Evolutionary conservation across 2,329 filamentous ascomycete species (phyloP).

Genomic region (Epichloe uncinata): DNA sequence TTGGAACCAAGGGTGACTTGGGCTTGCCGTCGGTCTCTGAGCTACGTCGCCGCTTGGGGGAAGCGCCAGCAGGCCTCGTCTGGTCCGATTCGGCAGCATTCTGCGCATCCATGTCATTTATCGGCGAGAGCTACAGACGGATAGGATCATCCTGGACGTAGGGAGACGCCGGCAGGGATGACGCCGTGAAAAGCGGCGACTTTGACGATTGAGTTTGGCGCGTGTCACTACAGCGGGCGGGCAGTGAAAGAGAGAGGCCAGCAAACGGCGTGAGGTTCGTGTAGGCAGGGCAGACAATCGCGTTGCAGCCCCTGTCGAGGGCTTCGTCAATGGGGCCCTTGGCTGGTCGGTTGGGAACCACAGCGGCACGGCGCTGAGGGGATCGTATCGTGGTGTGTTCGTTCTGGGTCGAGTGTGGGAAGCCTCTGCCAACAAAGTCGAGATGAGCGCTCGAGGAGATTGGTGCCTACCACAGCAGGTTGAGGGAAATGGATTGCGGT

Average conservation of each 20-base stretch:
- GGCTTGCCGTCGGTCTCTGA: conserved; percentile 12
- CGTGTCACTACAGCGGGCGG: background rate
- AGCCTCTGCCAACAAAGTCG: background rate
- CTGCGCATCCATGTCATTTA: conserved; percentile 58
- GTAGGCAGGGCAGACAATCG: conserved; percentile 7
- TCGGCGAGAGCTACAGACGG: conserved; percentile 34
- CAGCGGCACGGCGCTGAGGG: background rate
- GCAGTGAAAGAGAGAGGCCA: background rate
- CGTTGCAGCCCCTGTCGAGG: conserved; percentile 5
- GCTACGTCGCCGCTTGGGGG: conserved; percentile 30
- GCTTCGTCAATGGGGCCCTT: background rate
- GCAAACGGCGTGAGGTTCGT: background rate
- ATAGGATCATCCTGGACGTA: conserved; percentile 45
- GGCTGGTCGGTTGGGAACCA: background rate
- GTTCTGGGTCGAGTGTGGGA: background rate
- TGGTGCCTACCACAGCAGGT: background rate
- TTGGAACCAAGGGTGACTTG: conserved; percentile 6
- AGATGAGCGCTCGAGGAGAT: background rate
- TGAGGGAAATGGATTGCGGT: background rate
- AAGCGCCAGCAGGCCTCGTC: conserved; percentile 43
- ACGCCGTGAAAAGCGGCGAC: conserved; percentile 5
- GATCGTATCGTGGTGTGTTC: background rate
- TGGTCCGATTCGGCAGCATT: conserved; percentile 51
- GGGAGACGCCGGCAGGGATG: conserved; percentile 7
- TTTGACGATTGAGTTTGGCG: background rate